Base-by-base conservation (phyloP, 2,329 filamentous ascomycete species). In the Paecilomyces formosus region DNA sequence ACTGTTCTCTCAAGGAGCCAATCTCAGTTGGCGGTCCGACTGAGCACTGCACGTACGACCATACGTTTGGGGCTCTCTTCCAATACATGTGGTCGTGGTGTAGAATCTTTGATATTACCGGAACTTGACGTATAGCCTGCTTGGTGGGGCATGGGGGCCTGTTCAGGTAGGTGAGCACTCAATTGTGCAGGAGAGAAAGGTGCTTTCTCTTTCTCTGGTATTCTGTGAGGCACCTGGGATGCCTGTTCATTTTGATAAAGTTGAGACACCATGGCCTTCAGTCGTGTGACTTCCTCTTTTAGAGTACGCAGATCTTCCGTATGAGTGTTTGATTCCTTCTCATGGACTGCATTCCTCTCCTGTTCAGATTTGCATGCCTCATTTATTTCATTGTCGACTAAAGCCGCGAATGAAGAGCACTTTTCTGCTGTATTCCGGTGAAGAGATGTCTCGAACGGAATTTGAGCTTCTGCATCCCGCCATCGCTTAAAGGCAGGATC, bases 371-470 rank as follows among this genome's bases (percentile, higher is more conserved):
- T 15, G 22, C 64, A 57, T 7, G 68, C 56, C 24, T 63, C 54
- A 30, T 64, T 66, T 26, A 76, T 62, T 8, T 66, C 60, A 21
- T 69, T 64, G 26, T 66, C 65, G 26, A 72, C 63, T 4, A 64
- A 60, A 56, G 66, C 64, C 33, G 65, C 71, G 60, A 76, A 76
- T 18, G 64, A 61, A 28, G 69, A 65, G 52, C 66, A 72, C 55
- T 71, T 73, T 57, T 74, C 68, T 59, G 66, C 70, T n/a, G 65
- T 45, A 7, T 66, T 63, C 9, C 62, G 63, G 28, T 66, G 55
- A n/a, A 58, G 53, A 22, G 61, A 63, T 22, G 64, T 54, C 5
- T 53, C 56, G 8, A 65, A 58, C 11, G 63, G 60, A 22, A 53
- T 31, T 51, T 68, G 60, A 9, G 64, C 66, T 45, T 45, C 39